Evolutionary conservation across 1,284 basidiomycete species (phyloP).

Genomic region (Ustanciosporium gigantosporum): DNA sequence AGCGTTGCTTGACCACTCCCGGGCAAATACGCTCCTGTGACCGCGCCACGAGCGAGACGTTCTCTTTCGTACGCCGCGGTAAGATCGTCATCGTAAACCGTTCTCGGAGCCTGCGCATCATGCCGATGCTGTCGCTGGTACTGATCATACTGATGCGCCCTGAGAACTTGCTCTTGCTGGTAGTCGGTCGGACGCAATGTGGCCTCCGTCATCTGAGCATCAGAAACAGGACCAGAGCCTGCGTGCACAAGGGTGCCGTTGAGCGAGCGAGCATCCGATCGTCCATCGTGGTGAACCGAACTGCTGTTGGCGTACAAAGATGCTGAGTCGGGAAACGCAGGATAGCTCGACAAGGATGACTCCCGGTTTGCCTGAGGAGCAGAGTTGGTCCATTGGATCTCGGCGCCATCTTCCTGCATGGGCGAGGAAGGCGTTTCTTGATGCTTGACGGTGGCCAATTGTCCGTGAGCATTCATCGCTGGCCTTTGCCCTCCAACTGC

Average conservation of each 20-base stretch:
- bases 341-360: constrained; percentile 37
- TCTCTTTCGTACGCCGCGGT: constrained; percentile 13
- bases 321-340: constrained; percentile 50
- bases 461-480: not conserved
- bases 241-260: constrained; percentile 18
- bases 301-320: constrained; percentile 38
- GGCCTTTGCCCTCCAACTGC: constrained; percentile 1
- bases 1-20: not conserved
- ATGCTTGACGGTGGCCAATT: not conserved
- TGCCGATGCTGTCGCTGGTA: constrained; percentile 26
- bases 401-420: constrained; percentile 33
- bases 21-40: not conserved
- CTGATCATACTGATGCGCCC: constrained; percentile 34
- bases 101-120: constrained; percentile 3
- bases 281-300: constrained; percentile 26
- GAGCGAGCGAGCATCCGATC: constrained; percentile 7
- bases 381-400: constrained; percentile 35
- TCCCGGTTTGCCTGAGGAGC: constrained; percentile 9
- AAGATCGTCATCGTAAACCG: constrained; percentile 25
- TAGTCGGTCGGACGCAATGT: constrained; percentile 14
- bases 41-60: constrained; percentile 5
- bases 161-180: constrained; percentile 14
- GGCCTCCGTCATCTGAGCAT: constrained; percentile 19
- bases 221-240: constrained; percentile 7
- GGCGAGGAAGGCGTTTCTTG: constrained; percentile 17